phyloP scores from a whole-genome alignment of 768 basidiomycete genomes.

The Gloeophyllum trabeum region DNA sequence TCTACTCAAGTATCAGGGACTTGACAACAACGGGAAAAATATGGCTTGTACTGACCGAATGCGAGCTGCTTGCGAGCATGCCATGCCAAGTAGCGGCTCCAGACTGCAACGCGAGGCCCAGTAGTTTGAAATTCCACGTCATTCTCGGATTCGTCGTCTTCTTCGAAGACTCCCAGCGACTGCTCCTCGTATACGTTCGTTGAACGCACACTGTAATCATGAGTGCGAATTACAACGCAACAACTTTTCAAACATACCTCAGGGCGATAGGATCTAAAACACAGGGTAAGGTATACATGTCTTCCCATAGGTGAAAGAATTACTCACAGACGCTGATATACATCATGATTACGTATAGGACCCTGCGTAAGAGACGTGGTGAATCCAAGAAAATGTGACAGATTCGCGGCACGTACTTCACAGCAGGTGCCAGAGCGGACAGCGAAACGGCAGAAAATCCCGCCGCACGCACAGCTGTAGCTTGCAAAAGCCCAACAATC shows the following conservation, averaged over 20 bases:
- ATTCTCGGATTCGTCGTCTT: conserved; percentile 26
- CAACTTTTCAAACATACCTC: conserved; percentile 34
- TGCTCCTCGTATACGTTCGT: conserved; percentile 91
- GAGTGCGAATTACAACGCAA: too few relatives aligned
- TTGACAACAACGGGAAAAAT: background rate
- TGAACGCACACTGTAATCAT: conserved; percentile 63
- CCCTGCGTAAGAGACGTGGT: conserved; percentile 29
- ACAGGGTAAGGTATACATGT: background rate
- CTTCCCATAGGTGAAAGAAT: conserved; percentile 5
- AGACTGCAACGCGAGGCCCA: conserved; percentile 42
- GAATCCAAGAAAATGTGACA: background rate
- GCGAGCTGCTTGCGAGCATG: conserved; percentile 85
- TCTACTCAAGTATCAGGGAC: conserved; percentile 32
- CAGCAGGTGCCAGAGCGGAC: conserved; percentile 72
- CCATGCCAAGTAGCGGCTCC: conserved; percentile 70
- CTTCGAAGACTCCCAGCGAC: conserved; percentile 70
- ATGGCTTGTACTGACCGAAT: conserved; percentile 45
- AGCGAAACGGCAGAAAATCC: conserved; percentile 77
- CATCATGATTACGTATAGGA: conserved; percentile 91
- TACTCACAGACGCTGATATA: conserved; percentile 72
- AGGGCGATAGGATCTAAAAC: conserved; percentile 66
- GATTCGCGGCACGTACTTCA: conserved; percentile 44
- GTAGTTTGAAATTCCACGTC: conserved; percentile 32
- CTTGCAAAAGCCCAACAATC: conserved; percentile 69
- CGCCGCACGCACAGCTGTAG: conserved; percentile 71